A percentile compares a stretch with the other conserved stretches of the same genome.
Conservation (phyloP, 2,329 filamentous ascomycete genomes). For the Fusarium piperis region DNA sequence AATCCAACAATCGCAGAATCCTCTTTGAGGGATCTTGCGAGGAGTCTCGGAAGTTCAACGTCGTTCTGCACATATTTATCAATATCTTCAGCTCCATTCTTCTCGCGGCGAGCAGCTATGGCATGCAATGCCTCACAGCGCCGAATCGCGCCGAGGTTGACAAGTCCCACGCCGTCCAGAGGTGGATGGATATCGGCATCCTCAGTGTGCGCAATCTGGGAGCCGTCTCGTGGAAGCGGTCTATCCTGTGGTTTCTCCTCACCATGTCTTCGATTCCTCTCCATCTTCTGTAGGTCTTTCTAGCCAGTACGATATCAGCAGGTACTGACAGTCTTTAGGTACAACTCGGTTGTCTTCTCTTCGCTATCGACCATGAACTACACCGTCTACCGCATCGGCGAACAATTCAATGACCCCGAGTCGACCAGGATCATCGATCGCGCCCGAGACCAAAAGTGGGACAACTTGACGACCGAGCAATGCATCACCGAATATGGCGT, state of each 20-base stretch:
- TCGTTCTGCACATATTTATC: constrained; percentile 13
- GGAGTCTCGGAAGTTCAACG: neutral
- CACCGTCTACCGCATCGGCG: neutral
- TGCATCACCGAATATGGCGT: constrained; percentile 13
- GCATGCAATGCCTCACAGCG: constrained; percentile 47
- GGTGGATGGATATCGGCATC: constrained; percentile 34
- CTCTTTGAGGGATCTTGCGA: constrained; percentile 6
- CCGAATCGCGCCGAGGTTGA: constrained; percentile 47
- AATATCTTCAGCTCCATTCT: constrained; percentile 22
- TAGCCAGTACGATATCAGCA: neutral
- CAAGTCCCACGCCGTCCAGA: constrained; percentile 3
- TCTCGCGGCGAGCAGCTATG: constrained; percentile 45
- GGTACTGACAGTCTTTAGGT: neutral
- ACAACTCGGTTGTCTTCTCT: constrained; percentile 17
- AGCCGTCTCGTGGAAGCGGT: neutral
- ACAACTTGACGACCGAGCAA: constrained; percentile 1
- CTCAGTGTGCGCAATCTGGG: constrained; percentile 24
- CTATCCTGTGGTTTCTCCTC: neutral
- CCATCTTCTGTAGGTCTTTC: constrained; percentile 9
- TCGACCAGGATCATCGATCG: neutral
- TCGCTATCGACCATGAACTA: constrained; percentile 1
- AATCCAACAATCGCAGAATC: neutral
- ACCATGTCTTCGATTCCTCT: constrained; percentile 5
- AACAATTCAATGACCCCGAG: neutral
- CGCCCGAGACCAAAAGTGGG: neutral